Percentiles rank a stretch among this genome's conserved stretches.
These are phyloP conservation scores for Penicillium robsamsonii DNA, from an alignment of 495 filamentous ascomycete genomes.

Conservation along the genomic window DNA sequence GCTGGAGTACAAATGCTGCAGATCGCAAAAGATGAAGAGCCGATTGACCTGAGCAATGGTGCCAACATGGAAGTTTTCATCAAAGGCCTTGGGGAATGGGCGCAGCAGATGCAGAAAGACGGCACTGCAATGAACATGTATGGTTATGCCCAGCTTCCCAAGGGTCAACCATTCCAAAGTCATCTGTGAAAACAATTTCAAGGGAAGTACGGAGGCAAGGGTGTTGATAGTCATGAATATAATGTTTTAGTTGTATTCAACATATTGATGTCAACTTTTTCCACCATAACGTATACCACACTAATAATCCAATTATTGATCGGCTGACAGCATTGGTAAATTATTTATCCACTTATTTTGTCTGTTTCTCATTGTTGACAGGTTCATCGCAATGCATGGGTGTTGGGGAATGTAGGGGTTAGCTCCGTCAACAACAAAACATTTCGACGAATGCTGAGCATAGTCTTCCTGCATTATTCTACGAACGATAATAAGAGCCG, in stretches of 20 bases:
- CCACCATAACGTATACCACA: neutral
- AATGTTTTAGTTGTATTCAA: neutral
- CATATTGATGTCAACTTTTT: neutral
- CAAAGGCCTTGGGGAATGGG: conserved; percentile 6
- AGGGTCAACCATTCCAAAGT: neutral
- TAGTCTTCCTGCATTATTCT: neutral
- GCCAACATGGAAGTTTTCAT: conserved; percentile 13
- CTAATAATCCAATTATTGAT: neutral
- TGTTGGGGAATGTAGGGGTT: neutral
- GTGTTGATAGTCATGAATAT: neutral
- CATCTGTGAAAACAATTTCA: neutral
- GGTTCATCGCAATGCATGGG: neutral
- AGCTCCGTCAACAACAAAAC: neutral
- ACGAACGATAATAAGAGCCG: neutral
- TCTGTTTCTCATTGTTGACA: neutral
- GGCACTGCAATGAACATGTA: neutral
- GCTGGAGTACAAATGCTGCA: conserved; percentile 26
- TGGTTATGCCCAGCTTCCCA: neutral
- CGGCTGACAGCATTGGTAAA: neutral
- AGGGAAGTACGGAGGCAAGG: neutral
- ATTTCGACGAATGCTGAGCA: neutral
- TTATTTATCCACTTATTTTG: neutral
- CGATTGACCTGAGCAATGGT: conserved; percentile 15
- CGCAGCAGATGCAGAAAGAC: neutral
- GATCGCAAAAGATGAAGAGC: conserved; percentile 14